A percentile compares a stretch with the other conserved stretches of the same genome.
Evolutionary conservation across 164 flowering plant species (phyloP).

Genomic region (Magnolia officinalis): DNA sequence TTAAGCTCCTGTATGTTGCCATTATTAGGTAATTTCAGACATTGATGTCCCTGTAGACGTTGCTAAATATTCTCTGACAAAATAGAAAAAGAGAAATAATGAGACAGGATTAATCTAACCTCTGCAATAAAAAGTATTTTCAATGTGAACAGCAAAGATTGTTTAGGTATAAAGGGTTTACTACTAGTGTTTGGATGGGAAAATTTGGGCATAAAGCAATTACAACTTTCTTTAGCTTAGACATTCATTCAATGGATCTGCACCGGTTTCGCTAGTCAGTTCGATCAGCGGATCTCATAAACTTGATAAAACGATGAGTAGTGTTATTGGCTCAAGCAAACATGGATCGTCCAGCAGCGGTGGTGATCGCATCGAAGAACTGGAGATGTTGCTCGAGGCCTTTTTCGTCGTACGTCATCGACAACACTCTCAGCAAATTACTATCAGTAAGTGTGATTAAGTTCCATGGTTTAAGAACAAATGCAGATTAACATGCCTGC

Average conservation of each 20-base stretch:
- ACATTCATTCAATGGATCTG: slow-evolving; percentile 31
- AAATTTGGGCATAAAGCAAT: too few relatives aligned
- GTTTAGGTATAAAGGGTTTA: too few relatives aligned
- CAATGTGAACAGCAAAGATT: too few relatives aligned
- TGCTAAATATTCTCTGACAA: too few relatives aligned
- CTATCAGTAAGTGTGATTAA: slow-evolving; percentile 51
- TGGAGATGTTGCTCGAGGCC: slow-evolving; percentile 98
- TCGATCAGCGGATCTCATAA: slow-evolving; percentile 39
- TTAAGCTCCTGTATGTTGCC: too few relatives aligned
- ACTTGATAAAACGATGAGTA: slow-evolving; percentile 69
- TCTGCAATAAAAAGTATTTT: too few relatives aligned
- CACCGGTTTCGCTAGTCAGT: slow-evolving; percentile 77
- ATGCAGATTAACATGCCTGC: background rate
- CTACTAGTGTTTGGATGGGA: too few relatives aligned
- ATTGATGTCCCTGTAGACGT: too few relatives aligned
- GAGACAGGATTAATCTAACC: too few relatives aligned
- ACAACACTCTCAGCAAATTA: slow-evolving; percentile 72
- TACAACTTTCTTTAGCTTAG: too few relatives aligned
- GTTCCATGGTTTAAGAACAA: background rate
- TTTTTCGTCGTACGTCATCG: slow-evolving; percentile 84
- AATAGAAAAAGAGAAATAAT: too few relatives aligned
- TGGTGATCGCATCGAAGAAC: slow-evolving; percentile 71
- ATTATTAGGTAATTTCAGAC: too few relatives aligned
- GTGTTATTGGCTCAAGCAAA: slow-evolving; percentile 49
- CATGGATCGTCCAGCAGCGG: slow-evolving; percentile 58